phyloP scores from a whole-genome alignment of 2,329 filamentous ascomycete genomes.

The Apiospora phragmitis region DNA sequence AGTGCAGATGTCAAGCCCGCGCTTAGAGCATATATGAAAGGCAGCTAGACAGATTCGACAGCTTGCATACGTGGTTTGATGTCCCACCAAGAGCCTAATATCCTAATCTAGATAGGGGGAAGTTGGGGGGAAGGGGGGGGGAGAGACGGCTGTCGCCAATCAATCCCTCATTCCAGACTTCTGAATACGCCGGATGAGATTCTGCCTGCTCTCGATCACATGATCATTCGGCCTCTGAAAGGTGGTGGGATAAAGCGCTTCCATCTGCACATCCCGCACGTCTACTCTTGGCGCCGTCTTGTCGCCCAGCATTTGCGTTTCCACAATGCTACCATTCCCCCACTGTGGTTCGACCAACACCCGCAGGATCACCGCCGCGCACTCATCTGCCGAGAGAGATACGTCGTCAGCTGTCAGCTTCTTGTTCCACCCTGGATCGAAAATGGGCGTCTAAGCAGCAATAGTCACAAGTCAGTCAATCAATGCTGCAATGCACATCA shows the following conservation, averaged over 20 bases:
- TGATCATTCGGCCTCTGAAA: conserved; percentile 15
- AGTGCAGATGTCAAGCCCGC: no score
- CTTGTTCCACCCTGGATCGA: conserved; percentile 25
- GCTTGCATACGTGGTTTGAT: no score
- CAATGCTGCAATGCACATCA: no score
- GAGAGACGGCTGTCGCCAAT: no score
- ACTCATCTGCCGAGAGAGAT: conserved; percentile 30
- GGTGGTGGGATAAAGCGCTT: conserved; percentile 9
- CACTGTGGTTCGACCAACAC: conserved; percentile 16
- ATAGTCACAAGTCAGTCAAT: no score
- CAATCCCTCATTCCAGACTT: no score
- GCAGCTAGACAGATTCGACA: no score
- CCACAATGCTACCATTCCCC: conserved; percentile 15
- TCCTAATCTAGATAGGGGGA: no score
- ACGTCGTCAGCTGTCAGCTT: conserved; percentile 27
- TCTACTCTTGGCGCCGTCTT: neutral
- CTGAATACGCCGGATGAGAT: neutral
- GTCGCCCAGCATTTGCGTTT: neutral
- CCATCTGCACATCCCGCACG: conserved; percentile 13
- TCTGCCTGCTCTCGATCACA: conserved; percentile 10
- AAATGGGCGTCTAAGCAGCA: conserved; percentile 18
- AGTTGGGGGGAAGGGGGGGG: no score
- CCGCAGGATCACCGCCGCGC: conserved; percentile 33
- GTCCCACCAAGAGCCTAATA: no score
- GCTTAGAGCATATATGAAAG: no score